Conservation (phyloP, 2,329 filamentous ascomycete species). For the Ascosphaera acerosa region DNA sequence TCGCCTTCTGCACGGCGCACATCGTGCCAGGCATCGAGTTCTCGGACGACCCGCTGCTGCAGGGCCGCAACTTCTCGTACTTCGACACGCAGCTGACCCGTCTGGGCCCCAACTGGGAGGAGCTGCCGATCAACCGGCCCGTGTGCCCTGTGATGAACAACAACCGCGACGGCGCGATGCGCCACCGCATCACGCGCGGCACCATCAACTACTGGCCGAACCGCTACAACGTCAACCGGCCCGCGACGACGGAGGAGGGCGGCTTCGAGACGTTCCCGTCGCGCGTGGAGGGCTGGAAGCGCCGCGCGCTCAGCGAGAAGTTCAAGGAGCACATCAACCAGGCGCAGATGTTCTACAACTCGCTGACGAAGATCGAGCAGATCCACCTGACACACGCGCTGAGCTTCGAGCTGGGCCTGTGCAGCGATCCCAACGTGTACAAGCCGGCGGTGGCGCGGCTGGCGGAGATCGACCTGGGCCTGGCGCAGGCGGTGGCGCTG, state of each 20-base stretch:
- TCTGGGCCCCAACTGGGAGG: constrained; percentile 49
- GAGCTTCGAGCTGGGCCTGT: constrained; percentile 53
- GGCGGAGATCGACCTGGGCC: constrained; percentile 42
- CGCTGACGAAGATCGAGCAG: constrained; percentile 40
- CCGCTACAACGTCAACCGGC: constrained; percentile 36
- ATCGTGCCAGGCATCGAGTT: constrained; percentile 55
- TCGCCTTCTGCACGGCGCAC: constrained; percentile 59
- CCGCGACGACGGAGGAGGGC: constrained; percentile 34
- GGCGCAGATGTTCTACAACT: constrained; percentile 66
- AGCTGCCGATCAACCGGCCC: constrained; percentile 52
- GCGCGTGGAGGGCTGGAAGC: constrained; percentile 44
- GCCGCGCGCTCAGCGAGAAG: constrained; percentile 36
- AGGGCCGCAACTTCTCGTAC: constrained; percentile 44
- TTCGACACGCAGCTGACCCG: constrained; percentile 33
- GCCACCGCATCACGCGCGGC: constrained; percentile 48
- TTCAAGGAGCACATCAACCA: constrained; percentile 57
- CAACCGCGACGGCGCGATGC: constrained; percentile 47
- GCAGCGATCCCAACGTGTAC: constrained; percentile 54
- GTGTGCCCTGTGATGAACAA: constrained; percentile 51
- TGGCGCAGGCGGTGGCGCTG: constrained; percentile 43
- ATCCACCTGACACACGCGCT: constrained; percentile 34
- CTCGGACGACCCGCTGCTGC: constrained; percentile 47
- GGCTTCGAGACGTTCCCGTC: constrained; percentile 43
- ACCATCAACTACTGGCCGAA: constrained; percentile 64
- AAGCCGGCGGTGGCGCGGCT: constrained; percentile 41